Conservation (phyloP, 768 basidiomycete genomes). For the Pulveroboletus sp. region DNA sequence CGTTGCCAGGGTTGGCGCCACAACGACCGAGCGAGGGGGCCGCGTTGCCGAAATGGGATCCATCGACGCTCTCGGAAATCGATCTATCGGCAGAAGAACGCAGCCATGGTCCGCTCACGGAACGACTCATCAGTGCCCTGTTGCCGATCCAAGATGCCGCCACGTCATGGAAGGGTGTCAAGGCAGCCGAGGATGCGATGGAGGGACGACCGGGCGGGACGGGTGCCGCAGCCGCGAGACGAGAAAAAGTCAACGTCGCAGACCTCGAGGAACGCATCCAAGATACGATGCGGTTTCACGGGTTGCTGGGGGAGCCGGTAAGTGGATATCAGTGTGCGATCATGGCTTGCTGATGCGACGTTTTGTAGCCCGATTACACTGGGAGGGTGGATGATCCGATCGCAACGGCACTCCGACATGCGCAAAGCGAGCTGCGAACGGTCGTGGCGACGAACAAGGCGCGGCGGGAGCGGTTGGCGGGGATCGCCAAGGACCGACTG, state of each 20-base stretch:
- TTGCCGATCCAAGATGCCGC: slow-evolving; percentile 63
- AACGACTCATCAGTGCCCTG: slow-evolving; percentile 74
- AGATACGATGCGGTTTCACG: slow-evolving; percentile 77
- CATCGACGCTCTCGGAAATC: slow-evolving; percentile 72
- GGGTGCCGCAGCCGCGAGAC: slow-evolving; percentile 70
- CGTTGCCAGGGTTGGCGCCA: slow-evolving; percentile 40
- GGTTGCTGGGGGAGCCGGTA: slow-evolving; percentile 67
- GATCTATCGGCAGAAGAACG: slow-evolving; percentile 71
- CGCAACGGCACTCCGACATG: slow-evolving; percentile 83
- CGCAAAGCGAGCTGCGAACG: slow-evolving; percentile 75
- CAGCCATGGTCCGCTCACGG: slow-evolving; percentile 86
- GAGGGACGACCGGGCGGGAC: slow-evolving; percentile 80
- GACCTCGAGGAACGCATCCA: slow-evolving; percentile 75
- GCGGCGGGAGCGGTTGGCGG: slow-evolving; percentile 68
- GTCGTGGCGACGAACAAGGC: slow-evolving; percentile 83
- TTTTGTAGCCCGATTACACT: slow-evolving; percentile 63
- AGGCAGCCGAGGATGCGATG: slow-evolving; percentile 82
- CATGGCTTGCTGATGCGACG: slow-evolving; percentile 17
- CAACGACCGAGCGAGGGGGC: slow-evolving; percentile 32
- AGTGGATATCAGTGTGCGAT: slow-evolving; percentile 32
- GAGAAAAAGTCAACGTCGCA: slow-evolving; percentile 73
- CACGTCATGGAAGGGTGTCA: slow-evolving; percentile 70
- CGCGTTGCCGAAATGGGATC: slow-evolving; percentile 73
- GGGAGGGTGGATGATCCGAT: slow-evolving; percentile 92
- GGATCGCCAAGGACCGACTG: slow-evolving; percentile 80